Conservation (phyloP, 768 basidiomycete species). For the Auriscalpium orientale region DNA sequence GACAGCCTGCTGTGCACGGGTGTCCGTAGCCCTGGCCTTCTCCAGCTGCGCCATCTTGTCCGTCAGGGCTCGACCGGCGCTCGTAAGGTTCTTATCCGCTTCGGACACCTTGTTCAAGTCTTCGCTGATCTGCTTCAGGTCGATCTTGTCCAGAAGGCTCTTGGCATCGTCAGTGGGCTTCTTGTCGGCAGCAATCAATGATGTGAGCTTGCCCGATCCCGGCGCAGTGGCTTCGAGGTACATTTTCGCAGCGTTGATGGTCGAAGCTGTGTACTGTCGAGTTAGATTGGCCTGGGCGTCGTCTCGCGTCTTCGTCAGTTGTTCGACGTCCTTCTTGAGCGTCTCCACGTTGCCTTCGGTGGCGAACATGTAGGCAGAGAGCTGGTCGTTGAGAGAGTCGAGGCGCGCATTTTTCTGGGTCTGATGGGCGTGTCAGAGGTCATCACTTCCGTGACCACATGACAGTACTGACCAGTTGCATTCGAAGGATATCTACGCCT, state of each 20-base stretch:
- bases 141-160: background rate
- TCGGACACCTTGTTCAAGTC: background rate
- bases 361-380: slow-evolving; percentile 14
- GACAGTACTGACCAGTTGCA: slow-evolving; percentile 14
- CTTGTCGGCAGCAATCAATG: background rate
- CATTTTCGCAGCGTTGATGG: slow-evolving; percentile 19
- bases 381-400: slow-evolving; percentile 19
- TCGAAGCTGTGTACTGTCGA: slow-evolving; percentile 15
- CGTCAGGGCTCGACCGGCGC: background rate
- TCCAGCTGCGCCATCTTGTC: background rate
- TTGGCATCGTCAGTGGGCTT: background rate
- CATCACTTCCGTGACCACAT: background rate
- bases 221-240: slow-evolving; percentile 9
- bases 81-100: background rate
- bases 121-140: background rate
- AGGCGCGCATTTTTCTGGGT: slow-evolving; percentile 17
- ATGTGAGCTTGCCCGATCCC: background rate
- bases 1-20: background rate
- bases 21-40: background rate
- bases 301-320: slow-evolving; percentile 10
- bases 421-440: background rate
- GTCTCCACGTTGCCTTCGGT: slow-evolving; percentile 14
- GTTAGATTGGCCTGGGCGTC: slow-evolving; percentile 16
- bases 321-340: slow-evolving; percentile 14
- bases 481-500: slow-evolving; percentile 18